Conservation (phyloP, 495 filamentous ascomycete genomes). For the Penicillium canescens region DNA sequence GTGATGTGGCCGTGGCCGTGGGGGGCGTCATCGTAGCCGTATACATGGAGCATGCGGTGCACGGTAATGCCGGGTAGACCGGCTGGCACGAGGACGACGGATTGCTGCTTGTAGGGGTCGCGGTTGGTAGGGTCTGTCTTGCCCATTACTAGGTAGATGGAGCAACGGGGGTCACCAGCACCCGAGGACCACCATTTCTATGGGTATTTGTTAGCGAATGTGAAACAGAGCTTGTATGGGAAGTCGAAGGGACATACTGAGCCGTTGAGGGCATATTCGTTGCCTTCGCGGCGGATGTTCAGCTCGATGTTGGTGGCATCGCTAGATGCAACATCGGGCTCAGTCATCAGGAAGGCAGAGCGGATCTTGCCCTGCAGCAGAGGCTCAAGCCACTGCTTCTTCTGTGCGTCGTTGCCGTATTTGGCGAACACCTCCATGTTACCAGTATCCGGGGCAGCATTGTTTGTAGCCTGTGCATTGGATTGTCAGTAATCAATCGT, state of each 20-base stretch:
- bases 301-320: slow-evolving; percentile 89
- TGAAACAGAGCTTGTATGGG: background rate
- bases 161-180: slow-evolving; percentile 86
- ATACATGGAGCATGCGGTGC: slow-evolving; percentile 83
- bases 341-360: slow-evolving; percentile 92
- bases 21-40: slow-evolving; percentile 92
- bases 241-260: slow-evolving; percentile 52
- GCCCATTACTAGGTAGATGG: slow-evolving; percentile 90
- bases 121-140: slow-evolving; percentile 72
- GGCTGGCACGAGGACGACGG: slow-evolving; percentile 81
- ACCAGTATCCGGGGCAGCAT: slow-evolving; percentile 87
- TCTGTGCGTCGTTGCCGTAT: slow-evolving; percentile 89
- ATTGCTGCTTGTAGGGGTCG: slow-evolving; percentile 83
- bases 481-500: background rate
- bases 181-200: slow-evolving; percentile 98
- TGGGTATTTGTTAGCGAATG: background rate
- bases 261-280: slow-evolving; percentile 84
- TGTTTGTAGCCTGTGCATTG: slow-evolving; percentile 69
- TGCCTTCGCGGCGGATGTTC: slow-evolving; percentile 74
- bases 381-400: slow-evolving; percentile 80
- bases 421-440: slow-evolving; percentile 97
- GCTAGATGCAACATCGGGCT: slow-evolving; percentile 80
- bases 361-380: slow-evolving; percentile 84
- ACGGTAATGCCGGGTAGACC: slow-evolving; percentile 74
- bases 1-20: slow-evolving; percentile 90